phyloP scores from a whole-genome alignment of 2,329 filamentous ascomycete species.

The Corynespora cassiicola region DNA sequence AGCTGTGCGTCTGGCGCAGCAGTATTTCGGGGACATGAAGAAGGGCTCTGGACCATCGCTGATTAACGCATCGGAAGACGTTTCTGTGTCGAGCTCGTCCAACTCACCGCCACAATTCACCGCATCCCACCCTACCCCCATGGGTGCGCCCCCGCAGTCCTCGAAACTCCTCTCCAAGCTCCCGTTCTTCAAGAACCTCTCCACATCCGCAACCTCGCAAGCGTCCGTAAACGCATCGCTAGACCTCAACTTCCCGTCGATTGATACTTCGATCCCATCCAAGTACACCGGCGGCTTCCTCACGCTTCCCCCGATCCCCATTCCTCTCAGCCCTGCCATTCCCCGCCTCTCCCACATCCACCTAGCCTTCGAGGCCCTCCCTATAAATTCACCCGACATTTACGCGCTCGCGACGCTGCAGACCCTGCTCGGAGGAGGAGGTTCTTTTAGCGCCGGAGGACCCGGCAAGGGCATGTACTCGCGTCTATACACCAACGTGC shows the following conservation, averaged over 20 bases:
- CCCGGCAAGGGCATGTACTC: slow-evolving; percentile 99
- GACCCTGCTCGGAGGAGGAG: slow-evolving; percentile 92
- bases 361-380: slow-evolving; percentile 92
- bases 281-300: slow-evolving; percentile 95
- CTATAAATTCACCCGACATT: slow-evolving; percentile 89
- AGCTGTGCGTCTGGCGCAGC: slow-evolving; percentile 79
- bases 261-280: slow-evolving; percentile 69
- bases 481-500: slow-evolving; percentile 93
- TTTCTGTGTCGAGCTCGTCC: slow-evolving; percentile 28
- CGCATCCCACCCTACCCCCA: slow-evolving; percentile 41
- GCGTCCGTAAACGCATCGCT: slow-evolving; percentile 59
- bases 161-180: slow-evolving; percentile 80
- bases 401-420: slow-evolving; percentile 96
- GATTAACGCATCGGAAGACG: slow-evolving; percentile 35
- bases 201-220: slow-evolving; percentile 71
- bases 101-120: slow-evolving; percentile 56
- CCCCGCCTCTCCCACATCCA: slow-evolving; percentile 91
- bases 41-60: slow-evolving; percentile 54
- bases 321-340: slow-evolving; percentile 76
- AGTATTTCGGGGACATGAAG: slow-evolving; percentile 93
- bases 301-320: slow-evolving; percentile 79
- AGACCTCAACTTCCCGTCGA: slow-evolving; percentile 54
- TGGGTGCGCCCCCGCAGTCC: slow-evolving; percentile 55
- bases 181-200: slow-evolving; percentile 89
- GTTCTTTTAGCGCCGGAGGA: slow-evolving; percentile 94